Percentiles rank a stretch among this genome's conserved stretches.
Evolutionary conservation across 2,329 filamentous ascomycete genomes (phyloP).

Genomic region (Verticillium zaregamsianum): DNA sequence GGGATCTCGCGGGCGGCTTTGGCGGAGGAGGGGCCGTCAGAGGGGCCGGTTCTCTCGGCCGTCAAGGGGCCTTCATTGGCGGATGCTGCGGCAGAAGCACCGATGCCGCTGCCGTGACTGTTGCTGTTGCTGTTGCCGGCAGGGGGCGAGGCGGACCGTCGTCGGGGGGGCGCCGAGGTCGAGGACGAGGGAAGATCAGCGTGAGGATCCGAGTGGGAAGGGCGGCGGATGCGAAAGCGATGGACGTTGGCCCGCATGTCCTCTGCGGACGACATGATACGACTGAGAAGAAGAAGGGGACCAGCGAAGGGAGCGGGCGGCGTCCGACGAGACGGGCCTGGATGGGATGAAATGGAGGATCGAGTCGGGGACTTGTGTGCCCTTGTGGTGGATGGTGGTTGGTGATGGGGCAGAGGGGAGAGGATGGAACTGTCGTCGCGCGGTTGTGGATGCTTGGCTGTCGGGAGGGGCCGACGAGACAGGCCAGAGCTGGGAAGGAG

Average conservation of each 20-base stretch:
- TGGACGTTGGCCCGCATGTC: constrained; percentile 18
- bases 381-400: background rate
- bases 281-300: background rate
- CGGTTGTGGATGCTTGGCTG: background rate
- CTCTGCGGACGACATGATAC: constrained; percentile 11
- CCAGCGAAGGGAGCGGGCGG: background rate
- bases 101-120: background rate
- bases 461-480: background rate
- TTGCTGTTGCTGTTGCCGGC: background rate
- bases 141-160: constrained; percentile 16
- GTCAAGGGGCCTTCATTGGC: background rate
- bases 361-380: background rate
- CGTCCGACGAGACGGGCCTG: background rate
- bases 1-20: constrained; percentile 15
- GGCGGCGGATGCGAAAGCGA: constrained; percentile 21
- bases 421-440: background rate
- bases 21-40: background rate
- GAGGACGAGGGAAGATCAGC: background rate
- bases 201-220: constrained; percentile 5
- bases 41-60: background rate
- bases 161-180: constrained; percentile 8
- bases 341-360: background rate
- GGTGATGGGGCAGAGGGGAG: background rate
- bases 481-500: background rate
- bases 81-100: background rate